Base-by-base conservation (phyloP, 805 yeast species). In the Candida tibetensis region DNA sequence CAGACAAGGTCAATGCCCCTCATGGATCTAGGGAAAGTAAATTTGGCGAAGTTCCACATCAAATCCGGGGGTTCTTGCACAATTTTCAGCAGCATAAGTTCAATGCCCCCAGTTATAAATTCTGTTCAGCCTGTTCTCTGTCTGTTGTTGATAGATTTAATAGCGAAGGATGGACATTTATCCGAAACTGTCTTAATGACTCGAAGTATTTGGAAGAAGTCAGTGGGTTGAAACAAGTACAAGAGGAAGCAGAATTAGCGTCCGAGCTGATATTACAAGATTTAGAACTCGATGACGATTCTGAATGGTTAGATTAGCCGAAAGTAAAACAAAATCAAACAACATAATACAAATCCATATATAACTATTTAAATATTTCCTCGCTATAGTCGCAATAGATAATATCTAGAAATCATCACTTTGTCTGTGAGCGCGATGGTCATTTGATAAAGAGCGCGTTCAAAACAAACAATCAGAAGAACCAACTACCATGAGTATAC, bases 51-150 rank as follows among this genome's bases (percentile, higher is more conserved):
- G 61, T 81, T 2, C 95, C 96, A 0, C 99, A 91, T 59, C 99
- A 95, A 57, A 68, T 93, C 16, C 71, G 99, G 42, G 99, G 98
- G 0, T 91, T 82, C 53, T 61, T 95, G 23, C 78, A 76, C 48
- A 72, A 71, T 34, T 87, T 82, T 49, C 74, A 74, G 32, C 80
- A 79, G 12, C 55, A 82, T 41, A 82, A 80, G 48, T 66, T 90
- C 16, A 68, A 71, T 42, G 83, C 95, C 0, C 86, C 86, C 1
- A 79, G 81, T 21, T 95, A 85, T 62, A 66, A 72, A 27, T 70
- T 77, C 49, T 93, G 99, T 59, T 82, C 97, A 0, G 99, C 90
- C 0, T 93, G 99, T 51, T 85, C 95, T 1, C 46, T 61, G 0
- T 49, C 66, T 0, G 82, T 93, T 2, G 49, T 85, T 1, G 60